Evolutionary conservation across 2,329 filamentous ascomycete species (phyloP).

Genomic region (Calonectria hongkongensis): DNA sequence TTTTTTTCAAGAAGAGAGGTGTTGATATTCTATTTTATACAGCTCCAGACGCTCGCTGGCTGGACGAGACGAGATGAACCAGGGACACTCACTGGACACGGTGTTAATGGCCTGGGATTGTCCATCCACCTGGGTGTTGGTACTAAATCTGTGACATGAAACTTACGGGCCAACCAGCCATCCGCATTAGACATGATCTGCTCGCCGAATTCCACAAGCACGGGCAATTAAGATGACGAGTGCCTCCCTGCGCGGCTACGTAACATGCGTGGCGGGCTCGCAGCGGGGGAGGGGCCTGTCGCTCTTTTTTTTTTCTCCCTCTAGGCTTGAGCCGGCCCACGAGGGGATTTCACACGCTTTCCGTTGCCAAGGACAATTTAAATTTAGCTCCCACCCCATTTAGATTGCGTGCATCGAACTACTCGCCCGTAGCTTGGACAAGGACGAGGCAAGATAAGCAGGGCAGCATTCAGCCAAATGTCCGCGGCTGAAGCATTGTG

Average conservation of each 20-base stretch:
- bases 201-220: slow-evolving; percentile 19
- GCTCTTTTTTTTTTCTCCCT: neutral
- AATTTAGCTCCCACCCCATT: slow-evolving; percentile 27
- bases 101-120: slow-evolving; percentile 27
- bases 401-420: slow-evolving; percentile 23
- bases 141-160: slow-evolving; percentile 30
- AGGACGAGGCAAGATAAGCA: neutral
- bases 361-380: slow-evolving; percentile 30
- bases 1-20: neutral
- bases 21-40: neutral
- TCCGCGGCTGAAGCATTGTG: neutral
- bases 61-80: slow-evolving; percentile 3
- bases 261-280: slow-evolving; percentile 13
- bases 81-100: slow-evolving; percentile 25
- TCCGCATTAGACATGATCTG: slow-evolving; percentile 25
- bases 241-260: slow-evolving; percentile 16
- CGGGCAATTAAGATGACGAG: slow-evolving; percentile 29
- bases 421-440: neutral
- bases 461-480: neutral
- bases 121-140: slow-evolving; percentile 1
- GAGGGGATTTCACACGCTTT: slow-evolving; percentile 25
- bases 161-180: slow-evolving; percentile 10
- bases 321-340: neutral
- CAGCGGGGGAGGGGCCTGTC: slow-evolving; percentile 24
- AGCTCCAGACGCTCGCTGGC: neutral